Conservation (phyloP, 495 filamentous ascomycete species). For the Penicillium subrubescens region DNA sequence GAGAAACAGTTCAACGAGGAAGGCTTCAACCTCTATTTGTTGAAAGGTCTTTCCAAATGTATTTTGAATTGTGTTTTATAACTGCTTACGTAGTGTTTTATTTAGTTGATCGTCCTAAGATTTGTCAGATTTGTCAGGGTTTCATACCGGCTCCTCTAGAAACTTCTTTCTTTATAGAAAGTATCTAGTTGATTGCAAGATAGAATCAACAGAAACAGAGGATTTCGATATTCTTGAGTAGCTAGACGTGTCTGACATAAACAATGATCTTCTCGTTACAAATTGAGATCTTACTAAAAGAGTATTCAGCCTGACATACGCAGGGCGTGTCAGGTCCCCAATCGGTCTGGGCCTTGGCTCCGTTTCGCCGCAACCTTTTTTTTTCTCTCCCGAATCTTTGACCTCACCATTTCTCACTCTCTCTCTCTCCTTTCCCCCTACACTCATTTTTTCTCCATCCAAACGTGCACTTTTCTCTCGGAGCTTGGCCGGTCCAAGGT, state of each 20-base stretch:
- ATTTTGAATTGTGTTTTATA: neutral
- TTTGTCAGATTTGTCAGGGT: neutral
- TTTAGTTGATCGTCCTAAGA: neutral
- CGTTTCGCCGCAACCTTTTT: conserved; percentile 24
- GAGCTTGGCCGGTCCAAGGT: conserved; percentile 31
- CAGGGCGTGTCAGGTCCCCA: conserved; percentile 13
- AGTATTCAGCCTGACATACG: neutral
- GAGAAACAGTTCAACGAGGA: neutral
- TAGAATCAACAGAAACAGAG: neutral
- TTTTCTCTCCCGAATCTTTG: conserved; percentile 1
- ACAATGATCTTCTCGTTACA: neutral
- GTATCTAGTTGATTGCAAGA: neutral
- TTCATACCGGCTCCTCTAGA: no score
- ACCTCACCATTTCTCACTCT: conserved; percentile 3
- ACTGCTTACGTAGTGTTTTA: neutral
- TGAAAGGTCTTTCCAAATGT: no score
- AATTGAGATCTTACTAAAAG: neutral
- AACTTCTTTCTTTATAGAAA: neutral
- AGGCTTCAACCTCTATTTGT: neutral
- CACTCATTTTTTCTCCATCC: conserved; percentile 11
- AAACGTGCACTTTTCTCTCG: conserved; percentile 9
- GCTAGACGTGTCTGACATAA: neutral
- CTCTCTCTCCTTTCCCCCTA: neutral
- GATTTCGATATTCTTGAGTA: neutral
- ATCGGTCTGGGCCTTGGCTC: conserved; percentile 21